phyloP scores from a whole-genome alignment of 768 basidiomycete species.

The Pholiota molesta region DNA sequence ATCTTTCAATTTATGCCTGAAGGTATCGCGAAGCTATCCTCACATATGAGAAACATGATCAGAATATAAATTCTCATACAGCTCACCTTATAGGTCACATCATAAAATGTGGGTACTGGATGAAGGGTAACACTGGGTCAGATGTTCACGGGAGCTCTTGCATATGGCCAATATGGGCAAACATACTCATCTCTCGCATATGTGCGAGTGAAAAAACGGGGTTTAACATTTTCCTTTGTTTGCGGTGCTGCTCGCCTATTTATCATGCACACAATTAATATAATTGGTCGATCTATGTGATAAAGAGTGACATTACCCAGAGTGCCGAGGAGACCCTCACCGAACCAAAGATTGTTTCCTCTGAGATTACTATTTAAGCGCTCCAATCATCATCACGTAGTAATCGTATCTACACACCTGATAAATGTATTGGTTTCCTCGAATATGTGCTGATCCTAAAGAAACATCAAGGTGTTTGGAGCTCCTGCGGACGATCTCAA shows the following conservation, averaged over 20 bases:
- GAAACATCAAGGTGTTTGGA: too few relatives aligned
- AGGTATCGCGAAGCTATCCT: constrained; percentile 28
- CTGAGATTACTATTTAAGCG: constrained; percentile 4
- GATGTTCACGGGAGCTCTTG: not conserved
- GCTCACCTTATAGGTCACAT: constrained; percentile 30
- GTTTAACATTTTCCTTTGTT: constrained; percentile 46
- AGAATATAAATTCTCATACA: not conserved
- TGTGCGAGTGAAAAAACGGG: constrained; percentile 45
- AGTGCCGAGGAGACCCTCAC: constrained; percentile 30
- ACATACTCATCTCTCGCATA: constrained; percentile 41
- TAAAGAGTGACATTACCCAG: constrained; percentile 21
- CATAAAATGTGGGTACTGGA: constrained; percentile 37
- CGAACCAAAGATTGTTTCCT: constrained; percentile 25
- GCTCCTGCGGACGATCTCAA: not conserved
- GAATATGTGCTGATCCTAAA: constrained; percentile 34
- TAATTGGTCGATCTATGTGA: not conserved
- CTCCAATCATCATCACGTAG: not conserved
- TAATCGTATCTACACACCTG: constrained; percentile 17
- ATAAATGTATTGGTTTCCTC: constrained; percentile 29
- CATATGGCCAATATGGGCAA: not conserved
- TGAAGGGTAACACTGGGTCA: not conserved
- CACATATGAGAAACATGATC: not conserved
- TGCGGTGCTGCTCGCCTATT: constrained; percentile 43
- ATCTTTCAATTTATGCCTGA: constrained; percentile 25
- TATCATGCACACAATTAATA: not conserved